A percentile compares a stretch with the other conserved stretches of the same genome.
These are phyloP conservation scores for Gastrodia elata DNA, from an alignment of 106 monocot species.

Conservation along the genomic window DNA sequence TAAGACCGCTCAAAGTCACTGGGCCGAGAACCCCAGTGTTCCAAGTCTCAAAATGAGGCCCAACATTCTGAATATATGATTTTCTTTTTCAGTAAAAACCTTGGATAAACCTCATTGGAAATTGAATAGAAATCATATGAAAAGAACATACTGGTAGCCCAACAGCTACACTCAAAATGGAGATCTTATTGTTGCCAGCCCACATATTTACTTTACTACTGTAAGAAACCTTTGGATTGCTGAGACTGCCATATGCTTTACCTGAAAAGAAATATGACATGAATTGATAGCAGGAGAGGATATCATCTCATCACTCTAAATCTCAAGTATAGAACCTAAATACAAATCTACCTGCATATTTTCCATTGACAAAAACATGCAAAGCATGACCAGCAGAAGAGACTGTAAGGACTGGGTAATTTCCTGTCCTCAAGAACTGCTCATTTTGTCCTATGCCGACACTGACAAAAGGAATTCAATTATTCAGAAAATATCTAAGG, in stretches of 20 bases:
- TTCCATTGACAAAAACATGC: slow-evolving; percentile 15
- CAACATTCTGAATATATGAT: slow-evolving; percentile 50
- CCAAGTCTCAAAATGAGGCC: slow-evolving; percentile 86
- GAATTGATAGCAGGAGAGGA: neutral
- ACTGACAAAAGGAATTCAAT: slow-evolving; percentile 20
- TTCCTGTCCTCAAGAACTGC: slow-evolving; percentile 40
- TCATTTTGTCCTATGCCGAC: slow-evolving; percentile 43
- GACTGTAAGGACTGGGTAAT: slow-evolving; percentile 35
- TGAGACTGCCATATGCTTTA: slow-evolving; percentile 5
- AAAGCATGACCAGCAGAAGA: slow-evolving; percentile 25
- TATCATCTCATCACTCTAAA: neutral
- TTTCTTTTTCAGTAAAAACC: neutral
- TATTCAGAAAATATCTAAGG: too few species aligned
- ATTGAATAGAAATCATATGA: neutral
- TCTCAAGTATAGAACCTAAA: neutral
- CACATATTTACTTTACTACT: slow-evolving; percentile 5
- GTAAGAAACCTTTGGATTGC: slow-evolving; percentile 9
- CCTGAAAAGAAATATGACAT: slow-evolving; percentile 4
- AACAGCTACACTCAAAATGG: slow-evolving; percentile 72
- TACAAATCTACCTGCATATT: slow-evolving; percentile 7
- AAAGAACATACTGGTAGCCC: slow-evolving; percentile 65
- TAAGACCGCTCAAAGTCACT: slow-evolving; percentile 65
- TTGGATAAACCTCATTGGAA: neutral
- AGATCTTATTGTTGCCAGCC: slow-evolving; percentile 35
- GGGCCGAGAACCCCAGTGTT: slow-evolving; percentile 92